phyloP scores from a whole-genome alignment of 208 protist species.

The Crithidia thermophila region DNA sequence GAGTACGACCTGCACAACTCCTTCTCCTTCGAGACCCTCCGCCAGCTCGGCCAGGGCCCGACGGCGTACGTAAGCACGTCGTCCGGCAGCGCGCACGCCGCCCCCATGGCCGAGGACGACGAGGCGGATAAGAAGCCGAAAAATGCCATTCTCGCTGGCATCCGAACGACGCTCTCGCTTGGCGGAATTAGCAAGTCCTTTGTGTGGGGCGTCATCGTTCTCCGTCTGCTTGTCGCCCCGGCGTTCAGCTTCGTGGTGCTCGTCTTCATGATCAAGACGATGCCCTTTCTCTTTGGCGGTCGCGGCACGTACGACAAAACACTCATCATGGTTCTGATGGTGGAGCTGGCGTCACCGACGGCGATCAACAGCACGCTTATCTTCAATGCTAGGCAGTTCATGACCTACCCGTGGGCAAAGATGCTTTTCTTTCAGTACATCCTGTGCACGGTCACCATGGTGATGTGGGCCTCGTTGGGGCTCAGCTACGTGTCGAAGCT shows the following conservation, averaged over 20 bases:
- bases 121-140: constrained; percentile 5
- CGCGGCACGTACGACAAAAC: constrained; percentile 42
- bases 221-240: constrained; percentile 67
- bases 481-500: constrained; percentile 42
- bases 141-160: constrained; percentile 13
- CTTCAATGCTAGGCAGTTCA: constrained; percentile 67
- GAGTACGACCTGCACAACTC: constrained; percentile 50
- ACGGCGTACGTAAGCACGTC: constrained; percentile 13
- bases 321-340: constrained; percentile 73
- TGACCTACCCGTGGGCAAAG: constrained; percentile 68
- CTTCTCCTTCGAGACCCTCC: constrained; percentile 27
- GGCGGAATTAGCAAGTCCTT: constrained; percentile 46
- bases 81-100: not conserved
- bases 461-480: constrained; percentile 62
- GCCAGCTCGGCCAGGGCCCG: constrained; percentile 18
- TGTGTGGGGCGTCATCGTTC: constrained; percentile 60
- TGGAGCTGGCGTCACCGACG: constrained; percentile 68
- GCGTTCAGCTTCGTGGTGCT: constrained; percentile 53
- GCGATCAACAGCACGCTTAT: constrained; percentile 80
- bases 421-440: constrained; percentile 87
- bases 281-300: constrained; percentile 67
- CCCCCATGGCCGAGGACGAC: constrained; percentile 1
- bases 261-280: constrained; percentile 32
- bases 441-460: constrained; percentile 52
- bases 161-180: constrained; percentile 41